Percentiles rank a stretch among this genome's conserved stretches.
These are phyloP conservation scores for Ustilago xerochloae DNA, from an alignment of 1,284 basidiomycete species.

Conservation along the genomic window DNA sequence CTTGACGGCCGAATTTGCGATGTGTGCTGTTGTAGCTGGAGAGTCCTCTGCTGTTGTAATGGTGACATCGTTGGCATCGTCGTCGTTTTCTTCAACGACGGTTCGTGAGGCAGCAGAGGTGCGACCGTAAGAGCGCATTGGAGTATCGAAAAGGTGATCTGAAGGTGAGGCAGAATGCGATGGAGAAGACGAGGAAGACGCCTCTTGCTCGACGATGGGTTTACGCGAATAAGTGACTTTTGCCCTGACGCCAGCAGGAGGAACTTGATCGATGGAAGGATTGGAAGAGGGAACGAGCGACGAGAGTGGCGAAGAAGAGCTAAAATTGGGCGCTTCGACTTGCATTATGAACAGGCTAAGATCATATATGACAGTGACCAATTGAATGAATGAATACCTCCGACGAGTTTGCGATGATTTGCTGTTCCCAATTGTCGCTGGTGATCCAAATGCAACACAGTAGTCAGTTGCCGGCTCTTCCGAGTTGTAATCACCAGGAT, in stretches of 20 bases:
- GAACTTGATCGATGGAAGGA: slow-evolving; percentile 28
- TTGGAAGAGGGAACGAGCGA: slow-evolving; percentile 40
- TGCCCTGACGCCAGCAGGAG: slow-evolving; percentile 15
- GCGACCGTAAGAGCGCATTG: slow-evolving; percentile 32
- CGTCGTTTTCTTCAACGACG: slow-evolving; percentile 3
- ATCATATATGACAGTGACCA: no score
- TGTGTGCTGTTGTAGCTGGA: slow-evolving; percentile 25
- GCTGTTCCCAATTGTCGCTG: not conserved
- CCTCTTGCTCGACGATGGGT: slow-evolving; percentile 4
- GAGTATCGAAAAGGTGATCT: slow-evolving; percentile 34
- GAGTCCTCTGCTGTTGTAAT: slow-evolving; percentile 27
- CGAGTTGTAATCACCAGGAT: no score
- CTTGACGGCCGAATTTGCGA: slow-evolving; percentile 33
- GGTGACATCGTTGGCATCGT: slow-evolving; percentile 18
- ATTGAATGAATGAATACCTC: not conserved
- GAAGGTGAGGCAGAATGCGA: slow-evolving; percentile 34
- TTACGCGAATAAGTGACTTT: slow-evolving; percentile 46
- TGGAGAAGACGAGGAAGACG: slow-evolving; percentile 25
- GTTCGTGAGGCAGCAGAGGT: not conserved
- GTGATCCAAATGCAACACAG: not conserved
- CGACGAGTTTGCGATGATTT: not conserved
- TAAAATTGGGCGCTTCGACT: slow-evolving; percentile 13
- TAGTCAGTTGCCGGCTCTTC: not conserved
- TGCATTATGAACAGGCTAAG: slow-evolving; percentile 34
- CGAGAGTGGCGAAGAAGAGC: slow-evolving; percentile 30